These are phyloP conservation scores for Kickxella alabastrina DNA, from an alignment of 192 early-diverging fungal genomes.

Conservation along the genomic window DNA sequence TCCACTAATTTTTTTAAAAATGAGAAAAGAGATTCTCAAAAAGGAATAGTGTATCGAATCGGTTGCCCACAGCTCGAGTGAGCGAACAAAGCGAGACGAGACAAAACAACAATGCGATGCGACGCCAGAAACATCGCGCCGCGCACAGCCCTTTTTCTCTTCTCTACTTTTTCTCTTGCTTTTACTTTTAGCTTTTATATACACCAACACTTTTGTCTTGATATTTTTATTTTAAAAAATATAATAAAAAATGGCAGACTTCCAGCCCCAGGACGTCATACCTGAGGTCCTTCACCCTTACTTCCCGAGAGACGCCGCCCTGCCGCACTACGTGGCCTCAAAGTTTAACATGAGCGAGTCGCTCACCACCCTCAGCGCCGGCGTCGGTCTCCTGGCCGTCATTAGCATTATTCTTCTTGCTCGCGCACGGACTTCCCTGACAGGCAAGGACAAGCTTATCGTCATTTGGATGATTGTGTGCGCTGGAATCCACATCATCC, in stretches of 20 bases:
- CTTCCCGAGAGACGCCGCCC: conserved; percentile 30
- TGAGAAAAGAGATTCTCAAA: neutral
- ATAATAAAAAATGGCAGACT: neutral
- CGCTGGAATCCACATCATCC: conserved; percentile 73
- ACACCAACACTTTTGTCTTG: too few species aligned
- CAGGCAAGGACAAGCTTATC: conserved; percentile 48
- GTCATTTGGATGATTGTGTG: conserved; percentile 84
- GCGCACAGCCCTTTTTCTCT: too few species aligned
- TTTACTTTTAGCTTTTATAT: neutral
- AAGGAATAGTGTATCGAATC: too few species aligned
- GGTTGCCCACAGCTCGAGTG: too few species aligned
- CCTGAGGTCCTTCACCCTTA: conserved; percentile 37
- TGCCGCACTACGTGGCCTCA: conserved; percentile 43
- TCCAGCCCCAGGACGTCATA: neutral
- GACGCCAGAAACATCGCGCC: too few species aligned
- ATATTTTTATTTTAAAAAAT: neutral
- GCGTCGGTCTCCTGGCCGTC: conserved; percentile 11
- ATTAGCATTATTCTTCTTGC: conserved; percentile 21
- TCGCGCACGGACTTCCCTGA: conserved; percentile 14
- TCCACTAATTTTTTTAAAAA: too few species aligned
- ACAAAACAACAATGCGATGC: too few species aligned
- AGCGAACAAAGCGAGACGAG: too few species aligned
- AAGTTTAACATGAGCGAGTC: conserved; percentile 30
- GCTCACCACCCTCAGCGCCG: conserved; percentile 27
- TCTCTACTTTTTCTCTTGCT: neutral